Percentiles rank a stretch among this genome's conserved stretches.
Evolutionary conservation across 2,329 filamentous ascomycete species (phyloP).

Genomic region (Claviceps pazoutovae): DNA sequence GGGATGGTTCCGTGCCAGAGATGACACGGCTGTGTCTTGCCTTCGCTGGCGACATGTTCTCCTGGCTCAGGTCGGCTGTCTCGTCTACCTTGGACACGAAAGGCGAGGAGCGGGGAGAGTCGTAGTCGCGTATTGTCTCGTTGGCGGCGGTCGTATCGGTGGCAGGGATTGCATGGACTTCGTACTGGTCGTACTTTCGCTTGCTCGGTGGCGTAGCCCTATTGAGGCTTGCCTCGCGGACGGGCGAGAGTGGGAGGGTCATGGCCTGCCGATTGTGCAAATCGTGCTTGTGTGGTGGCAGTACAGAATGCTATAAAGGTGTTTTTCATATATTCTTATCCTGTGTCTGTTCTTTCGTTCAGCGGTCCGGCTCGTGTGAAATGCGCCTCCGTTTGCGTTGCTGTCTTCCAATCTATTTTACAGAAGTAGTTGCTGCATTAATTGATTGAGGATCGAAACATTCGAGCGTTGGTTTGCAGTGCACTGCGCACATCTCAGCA

Average conservation of each 20-base stretch:
- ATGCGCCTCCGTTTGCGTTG: too few species aligned
- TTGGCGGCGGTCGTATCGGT: background rate
- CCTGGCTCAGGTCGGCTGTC: constrained; percentile 22
- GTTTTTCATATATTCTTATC: too few species aligned
- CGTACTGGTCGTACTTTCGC: constrained; percentile 20
- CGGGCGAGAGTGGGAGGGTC: constrained; percentile 28
- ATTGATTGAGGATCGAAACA: too few species aligned
- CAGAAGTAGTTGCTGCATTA: too few species aligned
- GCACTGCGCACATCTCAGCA: too few species aligned
- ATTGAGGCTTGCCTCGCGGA: constrained; percentile 25
- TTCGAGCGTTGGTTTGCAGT: too few species aligned
- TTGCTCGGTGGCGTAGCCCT: constrained; percentile 18
- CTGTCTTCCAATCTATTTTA: too few species aligned
- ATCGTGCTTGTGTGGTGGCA: too few species aligned
- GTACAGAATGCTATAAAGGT: too few species aligned
- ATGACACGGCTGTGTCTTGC: constrained; percentile 40
- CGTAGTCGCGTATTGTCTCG: background rate
- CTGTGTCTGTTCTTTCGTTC: too few species aligned
- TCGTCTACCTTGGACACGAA: constrained; percentile 20
- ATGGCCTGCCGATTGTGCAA: constrained; percentile 5
- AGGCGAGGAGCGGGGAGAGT: constrained; percentile 13
- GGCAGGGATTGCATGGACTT: constrained; percentile 17
- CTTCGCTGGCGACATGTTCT: constrained; percentile 34
- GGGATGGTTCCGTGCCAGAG: constrained; percentile 42
- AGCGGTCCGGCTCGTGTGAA: too few species aligned